Evolutionary conservation across 1,284 basidiomycete genomes (phyloP).

Genomic region (Pascua guehoae): DNA sequence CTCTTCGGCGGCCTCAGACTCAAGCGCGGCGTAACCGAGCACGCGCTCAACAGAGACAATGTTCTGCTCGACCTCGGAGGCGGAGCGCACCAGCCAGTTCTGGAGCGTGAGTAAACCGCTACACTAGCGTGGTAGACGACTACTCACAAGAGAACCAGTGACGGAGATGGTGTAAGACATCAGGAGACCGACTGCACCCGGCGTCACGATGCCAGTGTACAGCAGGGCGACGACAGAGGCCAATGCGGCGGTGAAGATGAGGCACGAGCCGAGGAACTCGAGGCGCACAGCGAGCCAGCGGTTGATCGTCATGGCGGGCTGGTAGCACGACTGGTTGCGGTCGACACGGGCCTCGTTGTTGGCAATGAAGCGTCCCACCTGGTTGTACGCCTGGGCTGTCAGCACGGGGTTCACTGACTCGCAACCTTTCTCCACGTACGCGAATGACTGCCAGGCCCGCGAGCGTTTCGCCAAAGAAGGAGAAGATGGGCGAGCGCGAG

Average conservation of each 20-base stretch:
- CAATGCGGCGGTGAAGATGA: conserved; percentile 71
- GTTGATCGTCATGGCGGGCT: conserved; percentile 54
- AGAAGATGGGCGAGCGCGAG: conserved; percentile 84
- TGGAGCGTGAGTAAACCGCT: conserved; percentile 22
- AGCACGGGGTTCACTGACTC: too few relatives aligned
- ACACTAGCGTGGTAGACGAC: neutral
- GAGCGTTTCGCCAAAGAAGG: conserved; percentile 81
- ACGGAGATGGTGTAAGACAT: conserved; percentile 80
- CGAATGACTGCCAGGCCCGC: conserved; percentile 81
- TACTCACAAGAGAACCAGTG: conserved; percentile 58
- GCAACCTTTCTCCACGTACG: too few relatives aligned
- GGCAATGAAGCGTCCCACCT: conserved; percentile 67
- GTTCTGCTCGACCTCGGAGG: conserved; percentile 90
- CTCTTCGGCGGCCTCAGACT: conserved; percentile 71
- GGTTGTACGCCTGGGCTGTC: conserved; percentile 56
- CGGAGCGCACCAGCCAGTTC: conserved; percentile 86
- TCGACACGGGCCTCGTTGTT: conserved; percentile 70
- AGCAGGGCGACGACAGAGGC: conserved; percentile 71
- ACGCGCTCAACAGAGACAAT: conserved; percentile 79
- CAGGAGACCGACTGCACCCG: conserved; percentile 86
- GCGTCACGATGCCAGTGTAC: conserved; percentile 59
- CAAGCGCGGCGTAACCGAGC: conserved; percentile 64
- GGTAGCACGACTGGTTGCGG: conserved; percentile 55
- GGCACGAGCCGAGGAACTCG: conserved; percentile 75
- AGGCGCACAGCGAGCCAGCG: conserved; percentile 55